These are phyloP conservation scores for Royoungia palumana DNA, from an alignment of 768 basidiomycete genomes.

Conservation along the genomic window DNA sequence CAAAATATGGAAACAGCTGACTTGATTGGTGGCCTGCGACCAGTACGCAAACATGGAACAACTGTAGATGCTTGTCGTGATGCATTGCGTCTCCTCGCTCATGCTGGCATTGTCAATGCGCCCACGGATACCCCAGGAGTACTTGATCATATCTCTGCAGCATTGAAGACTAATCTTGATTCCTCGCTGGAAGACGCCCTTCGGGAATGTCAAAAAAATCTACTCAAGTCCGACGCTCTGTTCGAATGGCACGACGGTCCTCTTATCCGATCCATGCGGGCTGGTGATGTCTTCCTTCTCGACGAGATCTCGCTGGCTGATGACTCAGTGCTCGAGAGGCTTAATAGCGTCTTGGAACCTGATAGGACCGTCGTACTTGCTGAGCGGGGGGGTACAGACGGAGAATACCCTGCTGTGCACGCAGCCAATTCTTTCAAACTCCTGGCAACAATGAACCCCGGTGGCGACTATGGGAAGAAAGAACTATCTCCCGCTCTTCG, in stretches of 20 bases:
- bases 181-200: conserved; percentile 33
- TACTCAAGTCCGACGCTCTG: conserved; percentile 61
- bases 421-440: conserved; percentile 78
- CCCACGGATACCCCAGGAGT: conserved; percentile 27
- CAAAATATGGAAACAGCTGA: conserved; percentile 99
- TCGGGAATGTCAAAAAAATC: conserved; percentile 40
- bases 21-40: conserved; percentile 89
- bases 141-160: conserved; percentile 20
- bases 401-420: conserved; percentile 60
- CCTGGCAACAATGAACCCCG: conserved; percentile 98
- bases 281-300: conserved; percentile 81
- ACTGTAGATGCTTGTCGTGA: conserved; percentile 47
- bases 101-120: conserved; percentile 35
- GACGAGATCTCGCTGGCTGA: conserved; percentile 98
- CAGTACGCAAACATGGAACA: conserved; percentile 70
- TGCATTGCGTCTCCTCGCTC: conserved; percentile 38
- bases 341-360: conserved; percentile 97
- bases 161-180: conserved; percentile 30
- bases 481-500: conserved; percentile 95
- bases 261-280: conserved; percentile 87
- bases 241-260: conserved; percentile 99
- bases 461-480: conserved; percentile 98
- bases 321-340: conserved; percentile 93
- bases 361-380: conserved; percentile 85
- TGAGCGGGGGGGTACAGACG: conserved; percentile 79